A percentile compares a stretch with the other conserved stretches of the same genome.
Conservation (phyloP, 371 early-diverging fungal genomes). For the Zopfochytrium polystomum region DNA sequence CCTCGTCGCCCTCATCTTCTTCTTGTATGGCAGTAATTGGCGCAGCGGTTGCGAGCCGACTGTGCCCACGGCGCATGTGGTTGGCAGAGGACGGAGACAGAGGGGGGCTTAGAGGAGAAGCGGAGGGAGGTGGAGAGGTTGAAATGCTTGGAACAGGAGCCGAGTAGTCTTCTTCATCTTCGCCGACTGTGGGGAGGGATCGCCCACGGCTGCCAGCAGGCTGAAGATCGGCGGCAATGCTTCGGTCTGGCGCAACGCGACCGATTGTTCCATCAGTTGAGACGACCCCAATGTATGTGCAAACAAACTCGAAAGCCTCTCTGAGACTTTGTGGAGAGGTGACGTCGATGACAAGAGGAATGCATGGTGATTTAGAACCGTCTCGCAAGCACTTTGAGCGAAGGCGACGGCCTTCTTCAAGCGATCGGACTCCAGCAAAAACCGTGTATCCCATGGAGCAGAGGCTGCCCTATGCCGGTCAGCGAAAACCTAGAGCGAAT, state of each 20-base stretch:
- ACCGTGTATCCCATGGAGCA: conserved; percentile 34
- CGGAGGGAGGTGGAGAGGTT: neutral
- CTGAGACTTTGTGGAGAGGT: conserved; percentile 22
- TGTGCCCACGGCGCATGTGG: neutral
- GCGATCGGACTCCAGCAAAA: conserved; percentile 37
- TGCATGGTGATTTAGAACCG: neutral
- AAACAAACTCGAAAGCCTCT: conserved; percentile 13
- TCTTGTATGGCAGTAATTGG: no score
- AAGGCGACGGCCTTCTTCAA: conserved; percentile 25
- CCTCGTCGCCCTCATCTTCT: no score
- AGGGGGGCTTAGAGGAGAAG: neutral
- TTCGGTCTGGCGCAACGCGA: neutral
- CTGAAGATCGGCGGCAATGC: neutral
- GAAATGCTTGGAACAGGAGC: neutral
- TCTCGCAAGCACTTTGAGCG: conserved; percentile 6
- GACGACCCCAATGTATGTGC: conserved; percentile 12
- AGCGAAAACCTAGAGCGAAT: no score
- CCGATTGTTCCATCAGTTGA: neutral
- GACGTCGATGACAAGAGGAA: conserved; percentile 37
- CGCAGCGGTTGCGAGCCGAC: neutral
- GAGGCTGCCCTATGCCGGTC: conserved; percentile 9
- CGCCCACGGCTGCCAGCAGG: conserved; percentile 8
- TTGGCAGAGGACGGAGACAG: neutral
- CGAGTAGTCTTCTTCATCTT: conserved; percentile 9
- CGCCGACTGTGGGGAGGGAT: neutral